Evolutionary conservation across 805 yeast genomes (phyloP), one percentile per base, ranked within the genome.

Genomic region (Sugiyamaella lignohabitans): DNA sequence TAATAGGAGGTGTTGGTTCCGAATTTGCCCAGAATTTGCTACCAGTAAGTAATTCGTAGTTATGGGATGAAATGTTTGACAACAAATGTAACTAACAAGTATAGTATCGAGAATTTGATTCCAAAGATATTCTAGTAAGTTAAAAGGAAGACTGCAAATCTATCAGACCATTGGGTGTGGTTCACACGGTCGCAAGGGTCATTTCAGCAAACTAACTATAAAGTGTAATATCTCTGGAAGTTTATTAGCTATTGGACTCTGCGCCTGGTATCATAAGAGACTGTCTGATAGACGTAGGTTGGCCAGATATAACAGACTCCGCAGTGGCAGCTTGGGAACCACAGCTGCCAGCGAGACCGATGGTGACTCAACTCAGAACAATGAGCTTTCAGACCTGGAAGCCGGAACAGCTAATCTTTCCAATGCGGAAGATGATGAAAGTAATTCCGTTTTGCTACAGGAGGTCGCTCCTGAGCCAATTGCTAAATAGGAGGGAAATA

Each of bases 1-100:
- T 56, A 6, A 30, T 57, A 6, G 71, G 66, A n/a, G 67, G 72
- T 10, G 52, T 68, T 30, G 71, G 69, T 4, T 65, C 71, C 2
- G 74, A 69, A 53, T 56, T 67, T 40, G 53, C 55, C 3, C 74
- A 69, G 49, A 53, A 57, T 11, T 45, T 65, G 20, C 53, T 62
- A 5, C 61, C 66, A 5, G n/a, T 62, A n/a, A n/a, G n/a, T n/a
- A n/a, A n/a, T n/a, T n/a, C n/a, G n/a, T n/a, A n/a, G n/a, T n/a
- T n/a, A n/a, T n/a, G n/a, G n/a, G n/a, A n/a, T n/a, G n/a, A n/a
- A n/a, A n/a, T n/a, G n/a, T n/a, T n/a, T n/a, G n/a, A n/a, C n/a
- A n/a, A n/a, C n/a, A n/a, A n/a, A n/a, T n/a, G n/a, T n/a, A n/a
- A n/a, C n/a, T n/a, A n/a, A n/a, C n/a, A n/a, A n/a, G n/a, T n/a